These are phyloP conservation scores for Andrographis paniculata DNA, from an alignment of 305 asterid species.

Conservation along the genomic window DNA sequence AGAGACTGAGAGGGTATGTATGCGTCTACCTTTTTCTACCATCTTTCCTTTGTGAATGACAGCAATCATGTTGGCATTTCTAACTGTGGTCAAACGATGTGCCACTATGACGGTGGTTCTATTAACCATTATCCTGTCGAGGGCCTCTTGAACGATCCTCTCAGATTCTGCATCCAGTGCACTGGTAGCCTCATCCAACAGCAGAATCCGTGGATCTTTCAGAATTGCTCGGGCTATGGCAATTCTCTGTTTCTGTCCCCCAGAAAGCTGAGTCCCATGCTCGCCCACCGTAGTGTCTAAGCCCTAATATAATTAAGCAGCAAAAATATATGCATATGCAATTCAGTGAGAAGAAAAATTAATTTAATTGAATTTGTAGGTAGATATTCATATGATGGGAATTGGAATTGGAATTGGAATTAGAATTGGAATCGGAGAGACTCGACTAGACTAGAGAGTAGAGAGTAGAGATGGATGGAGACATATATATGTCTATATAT, in stretches of 20 bases:
- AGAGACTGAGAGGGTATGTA: background rate
- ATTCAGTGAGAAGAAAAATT: no score
- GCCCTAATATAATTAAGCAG: no score
- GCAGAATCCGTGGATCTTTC: constrained; percentile 73
- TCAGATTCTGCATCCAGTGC: constrained; percentile 94
- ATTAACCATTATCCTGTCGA: constrained; percentile 74
- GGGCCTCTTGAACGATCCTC: constrained; percentile 79
- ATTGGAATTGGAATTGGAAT: no score
- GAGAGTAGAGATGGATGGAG: background rate
- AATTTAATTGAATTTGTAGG: no score
- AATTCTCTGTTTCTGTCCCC: constrained; percentile 91
- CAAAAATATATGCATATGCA: no score
- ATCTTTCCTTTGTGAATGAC: constrained; percentile 72
- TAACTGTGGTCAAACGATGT: constrained; percentile 76
- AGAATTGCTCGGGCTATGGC: constrained; percentile 92
- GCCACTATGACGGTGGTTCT: constrained; percentile 82
- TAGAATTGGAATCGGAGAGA: no score
- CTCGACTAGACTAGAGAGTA: no score
- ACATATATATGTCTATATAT: no score
- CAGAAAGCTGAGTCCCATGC: constrained; percentile 91
- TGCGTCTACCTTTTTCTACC: constrained; percentile 55
- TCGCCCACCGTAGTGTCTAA: constrained; percentile 82
- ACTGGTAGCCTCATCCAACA: constrained; percentile 90
- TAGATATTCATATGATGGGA: no score
- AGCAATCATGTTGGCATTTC: constrained; percentile 75